Conservation (phyloP, 805 yeast species). For the Cyberlindnera veronae region DNA sequence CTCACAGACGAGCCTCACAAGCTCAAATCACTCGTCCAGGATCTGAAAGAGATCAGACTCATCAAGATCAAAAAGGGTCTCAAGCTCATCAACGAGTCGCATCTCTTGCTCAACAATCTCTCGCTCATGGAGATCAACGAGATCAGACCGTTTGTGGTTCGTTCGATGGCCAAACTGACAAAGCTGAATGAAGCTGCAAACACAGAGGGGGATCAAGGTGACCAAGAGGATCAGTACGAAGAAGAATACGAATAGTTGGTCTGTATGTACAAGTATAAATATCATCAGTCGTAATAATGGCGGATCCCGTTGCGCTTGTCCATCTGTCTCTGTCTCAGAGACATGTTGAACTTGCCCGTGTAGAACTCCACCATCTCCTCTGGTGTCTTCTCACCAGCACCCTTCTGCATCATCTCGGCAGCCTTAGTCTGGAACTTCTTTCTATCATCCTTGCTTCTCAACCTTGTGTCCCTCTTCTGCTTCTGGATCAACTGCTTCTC, state of each 20-base stretch:
- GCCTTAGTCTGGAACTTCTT: constrained; percentile 15
- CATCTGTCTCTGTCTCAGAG: constrained; percentile 26
- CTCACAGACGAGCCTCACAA: constrained; percentile 68
- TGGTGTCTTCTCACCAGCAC: constrained; percentile 15
- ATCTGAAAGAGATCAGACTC: constrained; percentile 76
- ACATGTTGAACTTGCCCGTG: constrained; percentile 24
- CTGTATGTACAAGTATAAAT: too few species aligned
- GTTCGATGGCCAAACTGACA: constrained; percentile 76
- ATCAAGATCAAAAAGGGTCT: constrained; percentile 82
- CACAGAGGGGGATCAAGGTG: constrained; percentile 12
- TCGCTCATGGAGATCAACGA: constrained; percentile 86
- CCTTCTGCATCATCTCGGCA: constrained; percentile 14
- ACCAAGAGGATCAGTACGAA: constrained; percentile 5
- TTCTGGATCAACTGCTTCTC: constrained; percentile 28
- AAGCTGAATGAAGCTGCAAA: constrained; percentile 41
- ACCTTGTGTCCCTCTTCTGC: constrained; percentile 15
- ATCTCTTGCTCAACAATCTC: constrained; percentile 77
- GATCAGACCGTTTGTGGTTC: constrained; percentile 74
- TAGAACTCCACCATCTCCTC: constrained; percentile 26
- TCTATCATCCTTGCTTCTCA: constrained; percentile 16
- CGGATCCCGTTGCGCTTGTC: constrained; percentile 19
- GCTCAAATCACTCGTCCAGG: constrained; percentile 70
- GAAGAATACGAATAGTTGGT: too few species aligned
- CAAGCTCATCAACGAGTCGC: constrained; percentile 71
- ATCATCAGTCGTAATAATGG: constrained; percentile 11